Conservation (phyloP, 306 rosid genomes). For the Dryas drummondii region DNA sequence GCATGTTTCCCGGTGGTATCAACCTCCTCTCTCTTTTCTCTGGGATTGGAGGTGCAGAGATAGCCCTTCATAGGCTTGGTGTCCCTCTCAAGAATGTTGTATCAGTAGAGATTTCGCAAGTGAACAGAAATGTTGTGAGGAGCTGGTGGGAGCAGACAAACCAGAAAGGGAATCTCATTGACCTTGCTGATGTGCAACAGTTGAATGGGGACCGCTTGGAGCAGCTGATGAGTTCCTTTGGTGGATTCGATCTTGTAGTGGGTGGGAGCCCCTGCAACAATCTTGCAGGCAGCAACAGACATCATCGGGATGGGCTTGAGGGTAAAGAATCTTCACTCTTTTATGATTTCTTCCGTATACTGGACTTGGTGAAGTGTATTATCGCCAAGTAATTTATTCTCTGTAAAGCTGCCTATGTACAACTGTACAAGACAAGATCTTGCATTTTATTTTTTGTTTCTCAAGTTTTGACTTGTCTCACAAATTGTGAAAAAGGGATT, state of each 20-base stretch:
- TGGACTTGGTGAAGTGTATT: conserved; percentile 66
- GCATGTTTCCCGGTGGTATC: conserved; percentile 73
- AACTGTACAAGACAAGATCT: too few relatives aligned
- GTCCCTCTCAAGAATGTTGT: conserved; percentile 75
- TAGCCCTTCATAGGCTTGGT: conserved; percentile 87
- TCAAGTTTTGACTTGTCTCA: too few relatives aligned
- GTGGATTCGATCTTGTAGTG: conserved; percentile 82
- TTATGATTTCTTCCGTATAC: conserved; percentile 66
- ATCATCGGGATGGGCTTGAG: conserved; percentile 78
- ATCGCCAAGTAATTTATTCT: conserved; percentile 32
- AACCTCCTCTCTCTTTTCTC: conserved; percentile 92
- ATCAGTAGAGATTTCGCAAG: conserved; percentile 75
- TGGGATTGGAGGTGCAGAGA: conserved; percentile 97
- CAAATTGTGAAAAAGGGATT: too few relatives aligned
- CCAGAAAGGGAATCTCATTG: conserved; percentile 69
- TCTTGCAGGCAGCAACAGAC: conserved; percentile 87
- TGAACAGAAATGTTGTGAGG: conserved; percentile 69
- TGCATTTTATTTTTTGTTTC: too few relatives aligned
- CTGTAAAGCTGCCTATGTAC: neutral
- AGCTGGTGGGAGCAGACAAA: conserved; percentile 99
- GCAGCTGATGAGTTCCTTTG: conserved; percentile 50
- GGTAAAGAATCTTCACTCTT: conserved; percentile 84
- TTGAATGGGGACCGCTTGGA: conserved; percentile 54
- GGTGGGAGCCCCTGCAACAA: conserved; percentile 98
- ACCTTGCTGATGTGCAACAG: conserved; percentile 60